Base-by-base conservation (phyloP, 257 asterid species). In the Solanum lycopersicoides region DNA sequence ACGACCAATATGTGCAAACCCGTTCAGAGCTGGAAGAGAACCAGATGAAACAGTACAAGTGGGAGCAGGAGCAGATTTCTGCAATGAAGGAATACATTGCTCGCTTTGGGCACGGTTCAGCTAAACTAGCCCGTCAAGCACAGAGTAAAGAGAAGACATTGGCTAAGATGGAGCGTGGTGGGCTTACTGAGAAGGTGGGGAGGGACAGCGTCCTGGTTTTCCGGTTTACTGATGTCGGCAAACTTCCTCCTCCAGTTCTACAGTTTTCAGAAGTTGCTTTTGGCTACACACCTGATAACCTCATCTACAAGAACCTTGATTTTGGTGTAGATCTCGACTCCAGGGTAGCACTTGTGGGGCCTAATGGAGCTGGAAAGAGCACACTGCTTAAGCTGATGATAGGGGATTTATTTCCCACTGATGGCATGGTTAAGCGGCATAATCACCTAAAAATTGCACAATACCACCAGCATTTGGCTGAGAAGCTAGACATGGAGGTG, bases 11-110 rank as follows among this genome's bases (percentile, higher is more conserved):
- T 83, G 89, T 96, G 65, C 99, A 97, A 87, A 97, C 99, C 82
- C 98, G 99, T 4, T 39, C 98, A 18, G 99, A 97, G 83, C 98
- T 96, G 11, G 99, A 97, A 90, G 99, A 97, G 92, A 97, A 97
- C 89, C 99, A 97, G 88, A 96, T 96, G 99, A 97, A 97, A 88
- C 99, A 97, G 47, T 97, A 94, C 92, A 96, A 92, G 89, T 97
- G 99, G 99, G 99, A 97, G 93, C 99, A 96, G 90, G 99, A 97
- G 89, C 99, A 97, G 93, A 97, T 97, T 86, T 71, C 99, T n/a
- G 86, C 91, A 2, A 97, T 97, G 99, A 97, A 97, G 92, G 99
- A 97, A 76, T 97, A 97, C 93, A 97, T 97, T 75, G 99, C 99
- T 47, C 99, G 99, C 3, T 97, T 97, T 86, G 99, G 99, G 32